Evolutionary conservation across 768 basidiomycete species (phyloP).

Genomic region (Galerina sulciceps): DNA sequence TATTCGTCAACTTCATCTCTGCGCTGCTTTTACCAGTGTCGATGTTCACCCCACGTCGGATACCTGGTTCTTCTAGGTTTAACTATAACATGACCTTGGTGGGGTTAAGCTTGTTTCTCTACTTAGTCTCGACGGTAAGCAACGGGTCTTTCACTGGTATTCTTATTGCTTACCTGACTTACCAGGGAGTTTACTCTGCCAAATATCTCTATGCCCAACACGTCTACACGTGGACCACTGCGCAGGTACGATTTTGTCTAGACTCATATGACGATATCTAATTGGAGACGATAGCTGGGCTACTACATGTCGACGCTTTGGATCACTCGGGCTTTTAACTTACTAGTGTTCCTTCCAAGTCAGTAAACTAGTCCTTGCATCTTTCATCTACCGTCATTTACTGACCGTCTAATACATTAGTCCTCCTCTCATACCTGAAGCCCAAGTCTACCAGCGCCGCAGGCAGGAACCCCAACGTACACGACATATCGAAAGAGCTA

Average conservation of each 20-base stretch:
- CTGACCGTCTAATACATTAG: conserved; percentile 32
- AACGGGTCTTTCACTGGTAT: neutral
- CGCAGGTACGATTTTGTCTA: conserved; percentile 39
- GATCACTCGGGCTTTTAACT: conserved; percentile 63
- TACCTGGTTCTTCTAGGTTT: conserved; percentile 43
- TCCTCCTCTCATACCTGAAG: conserved; percentile 67
- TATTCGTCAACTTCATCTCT: conserved; percentile 34
- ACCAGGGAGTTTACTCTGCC: conserved; percentile 68
- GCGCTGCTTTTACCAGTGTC: conserved; percentile 67
- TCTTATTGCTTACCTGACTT: conserved; percentile 6
- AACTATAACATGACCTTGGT: conserved; percentile 81
- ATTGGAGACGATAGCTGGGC: conserved; percentile 49
- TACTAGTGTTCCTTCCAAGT: conserved; percentile 74
- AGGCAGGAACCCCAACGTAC: conserved; percentile 34
- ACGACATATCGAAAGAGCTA: conserved; percentile 61
- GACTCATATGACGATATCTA: neutral
- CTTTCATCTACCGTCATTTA: neutral
- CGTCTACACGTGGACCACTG: conserved; percentile 69
- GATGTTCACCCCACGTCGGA: conserved; percentile 66
- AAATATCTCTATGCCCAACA: conserved; percentile 84
- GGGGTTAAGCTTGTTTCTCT: conserved; percentile 64
- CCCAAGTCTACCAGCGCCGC: conserved; percentile 39
- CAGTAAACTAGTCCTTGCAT: conserved; percentile 26
- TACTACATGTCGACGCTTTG: conserved; percentile 79
- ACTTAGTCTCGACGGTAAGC: conserved; percentile 68